These are phyloP conservation scores for Erodium texanum DNA, from an alignment of 441 rosid genomes.

Conservation along the genomic window DNA sequence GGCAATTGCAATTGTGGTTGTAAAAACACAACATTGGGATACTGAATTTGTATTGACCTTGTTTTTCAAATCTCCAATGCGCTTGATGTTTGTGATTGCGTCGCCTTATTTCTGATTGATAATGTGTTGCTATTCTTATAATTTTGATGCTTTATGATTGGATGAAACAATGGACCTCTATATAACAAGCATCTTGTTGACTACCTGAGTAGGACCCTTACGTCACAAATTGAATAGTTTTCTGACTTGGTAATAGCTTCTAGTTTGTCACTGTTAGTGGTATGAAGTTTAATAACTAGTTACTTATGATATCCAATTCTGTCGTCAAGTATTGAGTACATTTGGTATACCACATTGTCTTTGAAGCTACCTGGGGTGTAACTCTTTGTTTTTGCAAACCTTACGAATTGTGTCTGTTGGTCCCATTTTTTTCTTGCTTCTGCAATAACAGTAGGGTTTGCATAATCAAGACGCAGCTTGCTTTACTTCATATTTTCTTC, in stretches of 20 bases:
- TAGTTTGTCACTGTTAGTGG: not conserved
- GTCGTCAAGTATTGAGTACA: not conserved
- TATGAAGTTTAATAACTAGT: not conserved
- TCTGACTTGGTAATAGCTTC: not conserved
- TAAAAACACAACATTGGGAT: not conserved
- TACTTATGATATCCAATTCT: not conserved
- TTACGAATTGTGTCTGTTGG: not conserved
- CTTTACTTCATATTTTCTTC: not conserved
- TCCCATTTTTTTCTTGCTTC: not conserved
- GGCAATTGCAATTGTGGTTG: not conserved
- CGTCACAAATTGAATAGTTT: not conserved
- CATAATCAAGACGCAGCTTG: not conserved
- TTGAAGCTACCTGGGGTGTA: not conserved
- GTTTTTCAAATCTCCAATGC: not conserved
- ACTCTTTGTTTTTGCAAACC: not conserved
- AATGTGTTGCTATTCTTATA: not conserved
- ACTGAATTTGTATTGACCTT: not conserved
- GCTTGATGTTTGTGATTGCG: not conserved
- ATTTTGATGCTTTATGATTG: not conserved
- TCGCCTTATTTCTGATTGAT: not conserved
- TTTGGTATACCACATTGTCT: not conserved
- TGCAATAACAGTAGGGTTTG: not conserved
- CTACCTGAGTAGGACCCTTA: not conserved
- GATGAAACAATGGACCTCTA: not conserved
- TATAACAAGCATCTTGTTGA: not conserved